A percentile compares a stretch with the other conserved stretches of the same genome.
phyloP scores from a whole-genome alignment of 2,329 filamentous ascomycete species.

The Pseudocercospora pini-densiflorae region DNA sequence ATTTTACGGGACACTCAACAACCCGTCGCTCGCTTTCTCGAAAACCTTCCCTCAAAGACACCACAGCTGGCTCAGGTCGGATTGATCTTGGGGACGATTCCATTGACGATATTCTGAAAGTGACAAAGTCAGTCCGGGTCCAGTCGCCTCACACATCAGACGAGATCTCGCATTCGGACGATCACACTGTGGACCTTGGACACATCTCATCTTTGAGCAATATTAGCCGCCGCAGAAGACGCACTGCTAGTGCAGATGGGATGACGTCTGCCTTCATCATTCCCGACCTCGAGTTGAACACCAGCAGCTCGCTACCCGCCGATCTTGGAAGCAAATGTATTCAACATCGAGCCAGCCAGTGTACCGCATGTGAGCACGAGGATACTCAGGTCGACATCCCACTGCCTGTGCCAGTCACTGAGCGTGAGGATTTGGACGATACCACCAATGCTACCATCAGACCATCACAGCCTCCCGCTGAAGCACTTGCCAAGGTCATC shows the following conservation, averaged over 20 bases:
- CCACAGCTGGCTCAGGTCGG: slow-evolving; percentile 45
- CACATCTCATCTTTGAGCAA: slow-evolving; percentile 56
- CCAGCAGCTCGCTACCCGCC: slow-evolving; percentile 14
- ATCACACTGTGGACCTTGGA: slow-evolving; percentile 35
- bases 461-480: slow-evolving; percentile 67
- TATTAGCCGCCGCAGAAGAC: slow-evolving; percentile 54
- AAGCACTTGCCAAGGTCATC: slow-evolving; percentile 80
- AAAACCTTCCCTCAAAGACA: slow-evolving; percentile 61
- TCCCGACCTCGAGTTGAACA: slow-evolving; percentile 62
- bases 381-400: slow-evolving; percentile 49
- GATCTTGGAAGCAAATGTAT: slow-evolving; percentile 29
- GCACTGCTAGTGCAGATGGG: slow-evolving; percentile 52
- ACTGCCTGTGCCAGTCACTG: slow-evolving; percentile 38
- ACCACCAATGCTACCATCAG: slow-evolving; percentile 65
- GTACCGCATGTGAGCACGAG: slow-evolving; percentile 56
- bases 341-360: slow-evolving; percentile 55
- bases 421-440: slow-evolving; percentile 41
- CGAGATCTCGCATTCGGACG: slow-evolving; percentile 35
- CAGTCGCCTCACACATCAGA: slow-evolving; percentile 42
- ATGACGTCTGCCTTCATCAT: slow-evolving; percentile 67
- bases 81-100: slow-evolving; percentile 29
- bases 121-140: slow-evolving; percentile 41
- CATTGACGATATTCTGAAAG: slow-evolving; percentile 36
- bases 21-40: slow-evolving; percentile 49
- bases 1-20: slow-evolving; percentile 47